Conservation (phyloP, 2,329 filamentous ascomycete genomes). For the Colletotrichum abscissum region DNA sequence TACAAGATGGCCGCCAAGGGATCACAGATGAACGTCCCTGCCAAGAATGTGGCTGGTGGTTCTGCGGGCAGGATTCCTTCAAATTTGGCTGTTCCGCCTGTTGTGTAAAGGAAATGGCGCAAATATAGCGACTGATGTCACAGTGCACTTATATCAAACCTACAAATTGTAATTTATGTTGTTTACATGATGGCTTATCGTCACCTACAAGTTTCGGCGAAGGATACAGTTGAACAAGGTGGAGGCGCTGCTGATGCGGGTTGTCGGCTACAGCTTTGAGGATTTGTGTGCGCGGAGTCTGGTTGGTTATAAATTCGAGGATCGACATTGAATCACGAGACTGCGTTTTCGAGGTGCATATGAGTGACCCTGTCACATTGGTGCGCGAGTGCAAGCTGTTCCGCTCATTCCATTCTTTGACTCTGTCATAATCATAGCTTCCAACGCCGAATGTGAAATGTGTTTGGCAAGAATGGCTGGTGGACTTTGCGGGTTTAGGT, state of each 20-base stretch:
- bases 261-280: neutral
- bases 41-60: conserved; percentile 27
- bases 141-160: neutral
- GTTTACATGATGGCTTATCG: neutral
- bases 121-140: neutral
- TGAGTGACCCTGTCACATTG: no score
- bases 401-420: no score
- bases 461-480: no score
- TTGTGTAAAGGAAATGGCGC: neutral
- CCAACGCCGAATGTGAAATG: no score
- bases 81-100: conserved; percentile 14
- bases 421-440: no score
- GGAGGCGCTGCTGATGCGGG: conserved; percentile 9
- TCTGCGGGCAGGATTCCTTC: conserved; percentile 14
- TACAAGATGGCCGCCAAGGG: conserved; percentile 16
- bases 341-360: no score
- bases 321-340: neutral
- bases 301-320: neutral
- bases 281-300: neutral
- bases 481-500: no score
- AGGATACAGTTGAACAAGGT: neutral
- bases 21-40: conserved; percentile 22
- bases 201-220: no score
- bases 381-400: no score
- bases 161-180: neutral